phyloP scores from a whole-genome alignment of 1,284 basidiomycete species.

The Pseudozyma pruni region DNA sequence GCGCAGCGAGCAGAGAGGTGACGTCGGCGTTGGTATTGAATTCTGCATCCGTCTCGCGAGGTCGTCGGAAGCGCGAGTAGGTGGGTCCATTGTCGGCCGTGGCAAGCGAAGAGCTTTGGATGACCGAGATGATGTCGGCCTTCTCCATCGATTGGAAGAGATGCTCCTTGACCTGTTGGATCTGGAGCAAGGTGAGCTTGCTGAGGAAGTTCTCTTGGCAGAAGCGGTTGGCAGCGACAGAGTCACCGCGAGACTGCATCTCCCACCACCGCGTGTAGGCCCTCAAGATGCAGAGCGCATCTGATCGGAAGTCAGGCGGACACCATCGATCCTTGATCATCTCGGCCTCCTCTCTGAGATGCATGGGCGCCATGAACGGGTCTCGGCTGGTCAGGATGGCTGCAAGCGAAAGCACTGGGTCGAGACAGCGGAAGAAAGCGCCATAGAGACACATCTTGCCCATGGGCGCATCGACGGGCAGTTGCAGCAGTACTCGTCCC shows the following conservation, averaged over 20 bases:
- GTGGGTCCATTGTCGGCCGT: constrained; percentile 3
- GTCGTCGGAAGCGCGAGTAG: constrained; percentile 36
- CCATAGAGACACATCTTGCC: constrained; percentile 90
- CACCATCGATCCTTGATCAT: constrained; percentile 84
- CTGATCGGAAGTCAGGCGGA: constrained; percentile 82
- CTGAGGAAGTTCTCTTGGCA: constrained; percentile 87
- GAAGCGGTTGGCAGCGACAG: constrained; percentile 77
- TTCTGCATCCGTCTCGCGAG: constrained; percentile 70
- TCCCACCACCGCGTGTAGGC: constrained; percentile 83
- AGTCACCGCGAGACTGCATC: constrained; percentile 54
- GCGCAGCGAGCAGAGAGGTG: constrained; percentile 81
- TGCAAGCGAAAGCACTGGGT: constrained; percentile 87
- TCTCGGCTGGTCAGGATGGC: constrained; percentile 90
- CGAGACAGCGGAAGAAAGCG: constrained; percentile 91
- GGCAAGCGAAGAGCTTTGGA: constrained; percentile 40
- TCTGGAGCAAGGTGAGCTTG: constrained; percentile 82
- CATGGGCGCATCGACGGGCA: constrained; percentile 89
- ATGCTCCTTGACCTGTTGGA: constrained; percentile 85
- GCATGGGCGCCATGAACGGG: constrained; percentile 83
- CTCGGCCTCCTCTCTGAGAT: constrained; percentile 70
- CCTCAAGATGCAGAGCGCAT: constrained; percentile 81
- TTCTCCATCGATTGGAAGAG: constrained; percentile 81
- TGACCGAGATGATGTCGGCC: constrained; percentile 69
- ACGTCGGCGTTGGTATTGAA: constrained; percentile 75
- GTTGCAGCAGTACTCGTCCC: constrained; percentile 85